Evolutionary conservation across 768 basidiomycete genomes (phyloP), one percentile per base, ranked within the genome.

Genomic region (Serpula lacrymans): DNA sequence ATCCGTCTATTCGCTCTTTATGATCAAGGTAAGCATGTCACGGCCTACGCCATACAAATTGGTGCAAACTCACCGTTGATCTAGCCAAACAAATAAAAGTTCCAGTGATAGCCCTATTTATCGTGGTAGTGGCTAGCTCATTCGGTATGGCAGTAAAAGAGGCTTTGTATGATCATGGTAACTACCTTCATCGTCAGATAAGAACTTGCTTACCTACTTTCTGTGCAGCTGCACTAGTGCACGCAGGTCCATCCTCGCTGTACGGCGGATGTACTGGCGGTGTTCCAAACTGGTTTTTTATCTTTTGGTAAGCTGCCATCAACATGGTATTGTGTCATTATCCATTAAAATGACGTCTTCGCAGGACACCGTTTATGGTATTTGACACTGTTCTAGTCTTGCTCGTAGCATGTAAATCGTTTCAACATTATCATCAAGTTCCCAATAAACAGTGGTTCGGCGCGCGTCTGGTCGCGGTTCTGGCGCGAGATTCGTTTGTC

Each of bases 401-500:
- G 16, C 23, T 41, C 17, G 33, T 18, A 23, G 33, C 31, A 9
- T 41, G 25, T 32, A 41, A 36, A 41, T 41, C 40, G 14, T 11
- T 41, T n/a, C 40, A 41, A 10, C n/a, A 34, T n/a, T 41, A 41
- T n/a, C 9, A 11, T 14, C 33, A 10, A 35, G 31, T 41, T 16
- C 40, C 40, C 16, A 13, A 41, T 23, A 41, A 41, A 23, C 22
- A 14, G 18, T 36, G 40, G 40, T 41, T 24, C 21, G 31, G 40
- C 6, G 40, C 40, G 22, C 40, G 33, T 11, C 33, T 41, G 7
- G 20, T 37, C 31, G 34, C 16, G 12, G 6, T 6, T 14, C 36
- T 42, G 2, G 41, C 41, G 13, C 41, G 41, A 13, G 41, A 42
- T 21, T 42, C 41, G 13, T 25, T 42, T 13, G 8, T 42, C 20